These are phyloP conservation scores for Pseudogymnoascus sp. DNA, from an alignment of 2,329 filamentous ascomycete genomes.

Conservation along the genomic window DNA sequence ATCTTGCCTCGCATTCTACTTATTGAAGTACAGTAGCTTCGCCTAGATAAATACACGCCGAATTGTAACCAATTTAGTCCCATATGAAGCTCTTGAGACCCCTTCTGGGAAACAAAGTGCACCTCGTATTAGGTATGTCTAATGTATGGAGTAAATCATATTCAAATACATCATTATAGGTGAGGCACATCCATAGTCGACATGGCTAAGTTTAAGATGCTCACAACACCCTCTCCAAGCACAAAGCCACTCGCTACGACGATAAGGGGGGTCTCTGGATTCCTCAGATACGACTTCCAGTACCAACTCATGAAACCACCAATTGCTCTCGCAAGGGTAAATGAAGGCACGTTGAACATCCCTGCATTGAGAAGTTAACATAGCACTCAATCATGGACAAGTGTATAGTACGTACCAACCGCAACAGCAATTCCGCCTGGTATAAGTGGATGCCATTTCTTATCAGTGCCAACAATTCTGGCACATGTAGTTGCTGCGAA, in stretches of 20 bases:
- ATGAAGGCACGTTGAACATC: constrained; percentile 97
- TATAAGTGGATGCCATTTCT: constrained; percentile 66
- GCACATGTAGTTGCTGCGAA: constrained; percentile 67
- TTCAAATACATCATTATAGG: constrained; percentile 34
- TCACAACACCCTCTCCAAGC: constrained; percentile 83
- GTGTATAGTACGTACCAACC: constrained; percentile 54
- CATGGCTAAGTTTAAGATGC: constrained; percentile 80
- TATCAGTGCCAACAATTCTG: constrained; percentile 51
- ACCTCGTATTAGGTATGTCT: neutral
- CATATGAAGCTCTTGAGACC: neutral
- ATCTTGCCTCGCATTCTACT: neutral
- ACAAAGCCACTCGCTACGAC: constrained; percentile 89
- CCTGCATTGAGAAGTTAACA: constrained; percentile 41
- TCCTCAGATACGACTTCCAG: constrained; percentile 55
- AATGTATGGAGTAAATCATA: neutral
- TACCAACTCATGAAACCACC: constrained; percentile 75
- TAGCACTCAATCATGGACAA: constrained; percentile 14
- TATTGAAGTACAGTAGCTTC: neutral
- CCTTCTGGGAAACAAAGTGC: neutral
- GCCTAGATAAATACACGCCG: neutral
- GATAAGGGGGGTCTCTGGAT: constrained; percentile 64
- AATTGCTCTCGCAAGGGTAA: constrained; percentile 80
- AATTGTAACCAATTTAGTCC: neutral
- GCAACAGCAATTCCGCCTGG: constrained; percentile 95
- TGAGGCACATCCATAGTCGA: constrained; percentile 74